These are phyloP conservation scores for Heteromeles arbutifolia DNA, from an alignment of 306 rosid species.

Conservation along the genomic window DNA sequence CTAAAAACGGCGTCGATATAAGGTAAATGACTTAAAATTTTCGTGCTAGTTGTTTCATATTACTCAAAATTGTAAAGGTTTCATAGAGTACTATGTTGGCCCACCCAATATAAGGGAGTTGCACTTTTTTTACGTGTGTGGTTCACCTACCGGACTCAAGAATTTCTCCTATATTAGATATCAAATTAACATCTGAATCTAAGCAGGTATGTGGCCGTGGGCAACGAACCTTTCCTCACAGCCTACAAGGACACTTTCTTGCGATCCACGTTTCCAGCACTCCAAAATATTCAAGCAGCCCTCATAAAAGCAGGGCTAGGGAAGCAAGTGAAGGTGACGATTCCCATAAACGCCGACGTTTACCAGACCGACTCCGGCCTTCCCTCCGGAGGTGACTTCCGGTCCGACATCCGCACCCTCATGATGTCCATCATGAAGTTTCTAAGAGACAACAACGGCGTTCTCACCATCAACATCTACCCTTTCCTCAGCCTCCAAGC, in stretches of 20 bases:
- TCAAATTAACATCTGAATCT: not conserved
- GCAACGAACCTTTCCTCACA: slow-evolving; percentile 82
- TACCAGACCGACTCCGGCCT: slow-evolving; percentile 56
- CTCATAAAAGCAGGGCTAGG: slow-evolving; percentile 82
- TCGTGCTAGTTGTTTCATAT: not conserved
- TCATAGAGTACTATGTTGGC: not conserved
- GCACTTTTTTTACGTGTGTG: not conserved
- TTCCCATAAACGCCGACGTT: slow-evolving; percentile 89
- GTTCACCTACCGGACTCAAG: not conserved
- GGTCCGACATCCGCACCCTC: slow-evolving; percentile 56
- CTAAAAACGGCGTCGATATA: slow-evolving; percentile 61
- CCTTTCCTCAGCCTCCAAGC: slow-evolving; percentile 94
- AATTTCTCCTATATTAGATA: too few species aligned
- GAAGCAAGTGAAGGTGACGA: slow-evolving; percentile 76
- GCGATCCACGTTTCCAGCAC: slow-evolving; percentile 65
- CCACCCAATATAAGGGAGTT: not conserved
- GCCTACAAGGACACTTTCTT: slow-evolving; percentile 58
- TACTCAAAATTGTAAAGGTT: not conserved
- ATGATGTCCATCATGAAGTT: slow-evolving; percentile 66
- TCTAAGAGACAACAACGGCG: slow-evolving; percentile 47
- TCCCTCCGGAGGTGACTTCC: slow-evolving; percentile 85
- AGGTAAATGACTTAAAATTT: slow-evolving; percentile 33
- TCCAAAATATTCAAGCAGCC: slow-evolving; percentile 89
- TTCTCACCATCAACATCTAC: slow-evolving; percentile 82
- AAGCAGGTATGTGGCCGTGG: slow-evolving; percentile 71